Evolutionary conservation across 805 yeast species (phyloP), one percentile per base, ranked within the genome.

Genomic region (Kodamaea nitidulidarum): DNA sequence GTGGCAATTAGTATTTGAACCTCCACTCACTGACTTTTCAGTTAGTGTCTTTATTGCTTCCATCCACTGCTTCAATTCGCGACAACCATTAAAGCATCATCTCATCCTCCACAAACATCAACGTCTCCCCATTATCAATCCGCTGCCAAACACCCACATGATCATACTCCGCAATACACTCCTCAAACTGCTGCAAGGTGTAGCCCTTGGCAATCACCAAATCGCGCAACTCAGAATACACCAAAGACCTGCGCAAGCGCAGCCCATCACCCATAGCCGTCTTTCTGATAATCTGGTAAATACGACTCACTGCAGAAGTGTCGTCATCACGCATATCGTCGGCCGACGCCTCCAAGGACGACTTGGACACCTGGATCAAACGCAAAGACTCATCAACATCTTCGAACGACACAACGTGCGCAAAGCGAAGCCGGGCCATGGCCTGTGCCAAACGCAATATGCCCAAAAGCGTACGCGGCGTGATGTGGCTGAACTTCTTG

Each of bases 341-440:
- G 34, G 71, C 76, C 30, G 10, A 10, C 32, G 75, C 70, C 47
- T 76, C 75, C 52, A 91, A 71, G 6, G 96, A 84, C 42, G 84
- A 80, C 62, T 90, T 86, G n/a, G 96, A 87, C 10, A 86, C 95
- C 51, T 82, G 82, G 41, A 82, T 71, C 49, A 93, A 73, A 54
- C 98, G 77, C 54, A 93, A 68, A 0, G 98, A 96, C 65, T 93
- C 99, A 55, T 93, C 98, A 29, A 93, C 96, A 61, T 93, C 98
- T 42, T 78, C 85, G 31, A 71, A 65, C 22, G 70, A 72, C 6
- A 93, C 98, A 14, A 56, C 64, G 45, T 82, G 73, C 42, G 81
- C 81, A 58, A 93, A 87, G 55, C 97, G 75, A 42, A 93, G 72
- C 52, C 96, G 76, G 0, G 98, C 98, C 46, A 86, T 72, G 1